phyloP scores from a whole-genome alignment of 306 rosid species.

The Citrullus colocynthis region DNA sequence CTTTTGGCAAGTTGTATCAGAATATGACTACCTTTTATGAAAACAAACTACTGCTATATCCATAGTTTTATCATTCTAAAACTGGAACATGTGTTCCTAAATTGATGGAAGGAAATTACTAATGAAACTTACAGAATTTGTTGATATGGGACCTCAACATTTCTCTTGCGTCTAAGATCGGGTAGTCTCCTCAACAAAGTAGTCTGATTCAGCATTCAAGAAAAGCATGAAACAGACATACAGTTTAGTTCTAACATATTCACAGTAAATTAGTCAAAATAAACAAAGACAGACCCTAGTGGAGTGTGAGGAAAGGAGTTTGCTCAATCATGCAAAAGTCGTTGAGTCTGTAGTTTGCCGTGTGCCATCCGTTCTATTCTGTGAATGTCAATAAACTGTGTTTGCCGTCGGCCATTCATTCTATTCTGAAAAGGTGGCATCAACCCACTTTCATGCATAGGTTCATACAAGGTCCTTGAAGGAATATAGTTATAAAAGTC shows the following conservation, averaged over 20 bases:
- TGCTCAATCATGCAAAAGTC: not conserved
- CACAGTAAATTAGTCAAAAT: no score
- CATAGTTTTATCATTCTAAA: not conserved
- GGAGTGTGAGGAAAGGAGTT: no score
- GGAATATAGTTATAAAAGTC: not conserved
- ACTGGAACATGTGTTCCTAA: not conserved
- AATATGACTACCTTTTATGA: not conserved
- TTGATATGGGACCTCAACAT: not conserved
- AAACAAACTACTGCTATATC: not conserved
- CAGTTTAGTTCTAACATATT: no score
- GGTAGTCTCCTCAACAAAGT: not conserved
- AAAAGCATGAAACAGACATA: not conserved
- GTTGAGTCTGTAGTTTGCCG: not conserved
- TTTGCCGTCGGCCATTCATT: not conserved
- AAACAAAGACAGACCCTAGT: no score
- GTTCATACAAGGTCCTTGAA: not conserved
- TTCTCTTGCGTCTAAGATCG: not conserved
- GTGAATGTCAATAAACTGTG: not conserved
- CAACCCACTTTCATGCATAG: not conserved
- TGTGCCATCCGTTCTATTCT: not conserved
- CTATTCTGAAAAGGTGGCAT: not conserved
- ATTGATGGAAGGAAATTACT: not conserved
- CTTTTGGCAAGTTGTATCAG: conserved; percentile 1
- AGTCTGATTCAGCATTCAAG: not conserved
- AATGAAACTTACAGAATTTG: not conserved